These are phyloP conservation scores for Penicillium crystallinum DNA, from an alignment of 495 filamentous ascomycete species.

Conservation along the genomic window DNA sequence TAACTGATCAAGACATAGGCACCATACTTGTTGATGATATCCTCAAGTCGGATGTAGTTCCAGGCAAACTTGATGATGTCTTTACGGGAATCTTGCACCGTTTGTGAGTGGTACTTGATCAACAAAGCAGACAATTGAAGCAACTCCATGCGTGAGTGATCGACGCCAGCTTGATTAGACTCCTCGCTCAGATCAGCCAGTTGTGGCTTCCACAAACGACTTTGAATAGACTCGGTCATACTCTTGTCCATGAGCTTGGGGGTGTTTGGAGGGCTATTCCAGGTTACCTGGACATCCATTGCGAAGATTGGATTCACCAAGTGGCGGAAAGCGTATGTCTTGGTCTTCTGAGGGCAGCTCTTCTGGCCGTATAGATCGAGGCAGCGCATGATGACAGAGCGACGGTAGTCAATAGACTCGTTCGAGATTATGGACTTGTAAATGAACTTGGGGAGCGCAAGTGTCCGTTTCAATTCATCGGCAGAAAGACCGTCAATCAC, in stretches of 20 bases:
- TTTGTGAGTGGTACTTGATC: constrained; percentile 83
- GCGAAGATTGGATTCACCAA: constrained; percentile 95
- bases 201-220: constrained; percentile 90
- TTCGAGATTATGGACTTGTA: constrained; percentile 79
- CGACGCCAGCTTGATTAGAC: constrained; percentile 75
- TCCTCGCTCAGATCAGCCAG: constrained; percentile 81
- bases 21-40: constrained; percentile 98
- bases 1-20: constrained; percentile 96
- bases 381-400: constrained; percentile 75
- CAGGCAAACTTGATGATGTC: constrained; percentile 99
- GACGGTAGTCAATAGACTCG: constrained; percentile 85
- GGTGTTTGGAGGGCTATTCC: constrained; percentile 50
- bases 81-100: constrained; percentile 85
- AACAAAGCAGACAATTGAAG: constrained; percentile 91
- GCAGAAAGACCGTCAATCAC: constrained; percentile 79
- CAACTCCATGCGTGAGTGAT: constrained; percentile 94
- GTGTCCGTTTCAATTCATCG: constrained; percentile 72
- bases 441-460: constrained; percentile 73
- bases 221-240: constrained; percentile 86
- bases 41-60: constrained; percentile 96
- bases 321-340: constrained; percentile 87
- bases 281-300: constrained; percentile 78
- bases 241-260: constrained; percentile 79
- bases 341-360: constrained; percentile 74
- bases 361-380: constrained; percentile 81